Conservation (phyloP, 371 early-diverging fungal species). For the Capillidium heterosporum region DNA sequence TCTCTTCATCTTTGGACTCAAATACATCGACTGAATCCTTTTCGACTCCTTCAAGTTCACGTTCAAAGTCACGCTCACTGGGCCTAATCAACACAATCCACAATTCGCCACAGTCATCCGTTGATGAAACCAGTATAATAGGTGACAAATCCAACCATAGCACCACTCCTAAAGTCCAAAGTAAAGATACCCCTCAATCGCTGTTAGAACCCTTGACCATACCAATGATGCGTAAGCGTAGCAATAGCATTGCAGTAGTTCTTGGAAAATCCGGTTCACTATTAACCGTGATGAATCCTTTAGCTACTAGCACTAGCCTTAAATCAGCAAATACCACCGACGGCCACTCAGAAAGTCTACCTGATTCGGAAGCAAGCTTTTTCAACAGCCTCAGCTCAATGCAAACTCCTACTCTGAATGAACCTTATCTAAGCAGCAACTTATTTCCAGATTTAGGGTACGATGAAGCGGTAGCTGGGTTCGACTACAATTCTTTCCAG, state of each 20-base stretch:
- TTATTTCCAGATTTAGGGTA: neutral
- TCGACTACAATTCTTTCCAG: neutral
- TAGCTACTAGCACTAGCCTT: neutral
- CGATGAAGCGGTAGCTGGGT: conserved; percentile 1
- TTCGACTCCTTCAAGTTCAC: neutral
- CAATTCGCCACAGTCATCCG: neutral
- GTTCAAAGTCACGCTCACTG: too few relatives aligned
- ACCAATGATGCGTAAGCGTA: conserved; percentile 2
- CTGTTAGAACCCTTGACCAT: neutral
- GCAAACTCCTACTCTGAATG: neutral
- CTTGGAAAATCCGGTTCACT: conserved; percentile 3
- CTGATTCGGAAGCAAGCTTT: neutral
- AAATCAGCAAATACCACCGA: neutral
- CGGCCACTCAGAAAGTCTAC: neutral
- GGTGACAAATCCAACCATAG: too few relatives aligned
- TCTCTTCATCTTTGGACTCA: neutral
- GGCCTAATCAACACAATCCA: neutral
- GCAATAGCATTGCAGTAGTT: neutral
- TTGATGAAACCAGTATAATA: too few relatives aligned
- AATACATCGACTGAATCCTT: neutral
- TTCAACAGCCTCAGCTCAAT: neutral
- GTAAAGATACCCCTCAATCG: neutral
- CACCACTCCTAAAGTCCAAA: neutral
- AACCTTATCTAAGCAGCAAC: too few relatives aligned
- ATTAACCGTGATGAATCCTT: neutral